A percentile compares a stretch with the other conserved stretches of the same genome.
phyloP scores from a whole-genome alignment of 2,329 filamentous ascomycete species.

The Ceratocystiopsis sp. region DNA sequence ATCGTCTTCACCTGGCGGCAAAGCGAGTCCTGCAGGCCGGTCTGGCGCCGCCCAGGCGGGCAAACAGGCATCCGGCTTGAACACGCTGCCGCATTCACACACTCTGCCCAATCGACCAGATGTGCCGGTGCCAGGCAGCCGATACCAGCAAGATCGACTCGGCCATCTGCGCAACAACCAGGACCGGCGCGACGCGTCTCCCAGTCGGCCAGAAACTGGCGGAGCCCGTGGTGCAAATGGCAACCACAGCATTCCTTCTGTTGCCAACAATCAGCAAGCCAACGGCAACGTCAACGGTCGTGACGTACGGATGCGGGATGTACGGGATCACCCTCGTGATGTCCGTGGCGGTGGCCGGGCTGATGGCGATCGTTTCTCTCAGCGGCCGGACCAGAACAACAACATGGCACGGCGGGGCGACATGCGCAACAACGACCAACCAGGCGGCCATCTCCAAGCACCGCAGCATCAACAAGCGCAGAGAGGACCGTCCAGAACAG shows the following conservation, averaged over 20 bases:
- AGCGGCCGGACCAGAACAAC: too few relatives aligned
- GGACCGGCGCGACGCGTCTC: slow-evolving; percentile 6
- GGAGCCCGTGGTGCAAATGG: neutral
- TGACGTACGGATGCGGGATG: neutral
- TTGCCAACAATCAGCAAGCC: neutral
- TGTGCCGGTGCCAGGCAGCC: slow-evolving; percentile 10
- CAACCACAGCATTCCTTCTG: neutral
- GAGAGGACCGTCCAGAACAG: too few relatives aligned
- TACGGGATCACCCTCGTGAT: neutral
- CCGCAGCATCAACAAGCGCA: too few relatives aligned
- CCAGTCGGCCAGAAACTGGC: too few relatives aligned
- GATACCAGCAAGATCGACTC: slow-evolving; percentile 8
- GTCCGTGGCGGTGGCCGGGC: too few relatives aligned
- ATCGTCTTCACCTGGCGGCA: slow-evolving; percentile 1
- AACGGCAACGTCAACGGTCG: too few relatives aligned
- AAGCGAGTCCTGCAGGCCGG: slow-evolving; percentile 15
- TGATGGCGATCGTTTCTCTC: too few relatives aligned
- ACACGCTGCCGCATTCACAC: slow-evolving; percentile 13
- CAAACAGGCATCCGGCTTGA: slow-evolving; percentile 18
- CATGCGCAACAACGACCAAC: too few relatives aligned
- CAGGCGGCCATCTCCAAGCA: too few relatives aligned
- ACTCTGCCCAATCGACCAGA: slow-evolving; percentile 16
- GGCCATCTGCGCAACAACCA: slow-evolving; percentile 10
- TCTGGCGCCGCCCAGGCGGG: slow-evolving; percentile 3
- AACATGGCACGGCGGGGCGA: too few relatives aligned